Percentiles rank a stretch among this genome's conserved stretches.
These are phyloP conservation scores for Cupressus sempervirens DNA, from an alignment of 75 land plant genomes.

Conservation along the genomic window DNA sequence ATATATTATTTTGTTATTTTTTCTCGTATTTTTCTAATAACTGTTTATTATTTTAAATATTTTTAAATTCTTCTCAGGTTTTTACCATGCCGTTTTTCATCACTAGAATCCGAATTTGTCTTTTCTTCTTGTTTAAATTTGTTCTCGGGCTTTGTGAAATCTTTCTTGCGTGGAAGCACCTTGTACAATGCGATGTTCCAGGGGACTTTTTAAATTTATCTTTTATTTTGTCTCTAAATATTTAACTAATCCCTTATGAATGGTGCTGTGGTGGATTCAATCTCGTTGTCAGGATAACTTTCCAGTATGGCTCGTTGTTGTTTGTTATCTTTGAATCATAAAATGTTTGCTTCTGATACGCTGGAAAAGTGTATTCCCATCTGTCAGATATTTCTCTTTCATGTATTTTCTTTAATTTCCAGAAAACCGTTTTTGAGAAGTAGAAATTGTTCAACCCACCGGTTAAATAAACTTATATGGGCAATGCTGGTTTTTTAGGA, in stretches of 20 bases:
- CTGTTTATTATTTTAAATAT: neutral
- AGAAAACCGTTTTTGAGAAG: neutral
- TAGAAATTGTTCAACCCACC: neutral
- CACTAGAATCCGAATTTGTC: neutral
- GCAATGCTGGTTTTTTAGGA: neutral
- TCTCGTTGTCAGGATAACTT: neutral
- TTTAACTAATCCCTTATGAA: neutral
- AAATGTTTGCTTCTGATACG: too few species aligned
- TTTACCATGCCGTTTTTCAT: neutral
- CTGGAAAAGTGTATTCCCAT: neutral
- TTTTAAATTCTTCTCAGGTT: neutral
- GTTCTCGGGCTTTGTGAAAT: neutral
- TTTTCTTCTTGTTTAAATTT: neutral
- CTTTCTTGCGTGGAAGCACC: neutral
- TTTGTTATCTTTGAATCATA: neutral
- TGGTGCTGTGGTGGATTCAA: neutral
- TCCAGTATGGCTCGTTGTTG: neutral
- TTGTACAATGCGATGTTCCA: neutral
- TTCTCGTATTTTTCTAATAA: too few species aligned
- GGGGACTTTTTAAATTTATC: neutral
- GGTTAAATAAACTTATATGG: neutral
- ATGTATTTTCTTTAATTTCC: neutral
- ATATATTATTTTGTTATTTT: too few species aligned
- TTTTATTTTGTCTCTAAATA: neutral
- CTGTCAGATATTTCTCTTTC: neutral